phyloP scores from a whole-genome alignment of 2,329 filamentous ascomycete species.

The Cyphellophora europaea region DNA sequence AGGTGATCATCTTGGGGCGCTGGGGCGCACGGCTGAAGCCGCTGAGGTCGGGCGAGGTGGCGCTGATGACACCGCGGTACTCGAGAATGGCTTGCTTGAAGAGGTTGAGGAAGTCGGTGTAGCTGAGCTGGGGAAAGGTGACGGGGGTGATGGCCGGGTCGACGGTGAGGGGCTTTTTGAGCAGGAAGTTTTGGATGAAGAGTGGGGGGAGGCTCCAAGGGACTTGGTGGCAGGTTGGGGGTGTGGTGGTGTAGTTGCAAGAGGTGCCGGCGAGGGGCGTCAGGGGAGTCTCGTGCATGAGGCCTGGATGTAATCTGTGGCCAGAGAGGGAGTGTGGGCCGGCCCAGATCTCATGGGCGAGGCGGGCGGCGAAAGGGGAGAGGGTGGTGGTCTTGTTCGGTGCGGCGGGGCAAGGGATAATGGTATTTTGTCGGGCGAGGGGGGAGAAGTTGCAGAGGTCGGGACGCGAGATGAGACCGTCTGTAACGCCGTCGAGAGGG shows the following conservation, averaged over 20 bases:
- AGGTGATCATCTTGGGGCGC: conserved; percentile 35
- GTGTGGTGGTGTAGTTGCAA: neutral
- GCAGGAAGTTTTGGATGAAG: conserved; percentile 28
- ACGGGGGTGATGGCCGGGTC: neutral
- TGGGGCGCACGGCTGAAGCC: conserved; percentile 22
- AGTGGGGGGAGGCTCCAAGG: conserved; percentile 23
- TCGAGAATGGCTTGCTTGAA: conserved; percentile 20
- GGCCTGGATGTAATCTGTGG: conserved; percentile 22
- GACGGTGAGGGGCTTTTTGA: conserved; percentile 23
- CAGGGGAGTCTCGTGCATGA: conserved; percentile 13
- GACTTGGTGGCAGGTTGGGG: neutral
- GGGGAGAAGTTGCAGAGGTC: conserved; percentile 10
- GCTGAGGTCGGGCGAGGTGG: conserved; percentile 27
- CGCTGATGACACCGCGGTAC: conserved; percentile 28
- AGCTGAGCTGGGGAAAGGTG: conserved; percentile 21
- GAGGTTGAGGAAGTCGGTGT: conserved; percentile 19
- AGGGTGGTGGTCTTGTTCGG: conserved; percentile 16
- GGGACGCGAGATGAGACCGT: conserved; percentile 19
- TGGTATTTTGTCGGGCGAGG: conserved; percentile 2
- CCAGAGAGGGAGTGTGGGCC: conserved; percentile 19
- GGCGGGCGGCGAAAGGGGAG: conserved; percentile 20
- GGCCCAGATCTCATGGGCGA: conserved; percentile 24
- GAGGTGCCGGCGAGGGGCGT: neutral
- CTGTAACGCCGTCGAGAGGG: conserved; percentile 18
- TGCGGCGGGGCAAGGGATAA: conserved; percentile 5